A percentile compares a stretch with the other conserved stretches of the same genome.
Conservation (phyloP, 495 filamentous ascomycete genomes). For the Cetradonia linearis region DNA sequence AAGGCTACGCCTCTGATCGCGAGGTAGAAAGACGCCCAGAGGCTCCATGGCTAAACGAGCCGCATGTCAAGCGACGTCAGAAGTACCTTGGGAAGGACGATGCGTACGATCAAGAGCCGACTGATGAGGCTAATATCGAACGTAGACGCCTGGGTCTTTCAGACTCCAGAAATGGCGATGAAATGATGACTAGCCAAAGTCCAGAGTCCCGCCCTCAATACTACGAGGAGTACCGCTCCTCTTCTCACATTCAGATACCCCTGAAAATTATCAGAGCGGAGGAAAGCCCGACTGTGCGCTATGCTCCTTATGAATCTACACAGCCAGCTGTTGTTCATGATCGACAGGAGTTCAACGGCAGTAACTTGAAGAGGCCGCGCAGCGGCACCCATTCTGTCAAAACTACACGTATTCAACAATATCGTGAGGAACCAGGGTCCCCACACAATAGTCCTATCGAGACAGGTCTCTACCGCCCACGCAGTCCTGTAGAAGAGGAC, state of each 20-base stretch:
- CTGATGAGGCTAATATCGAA: background rate
- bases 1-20: conserved; percentile 3
- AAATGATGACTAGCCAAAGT: background rate
- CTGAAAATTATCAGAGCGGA: background rate
- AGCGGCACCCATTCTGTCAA: conserved; percentile 8
- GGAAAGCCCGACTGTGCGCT: conserved; percentile 7
- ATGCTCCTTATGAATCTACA: conserved; percentile 11
- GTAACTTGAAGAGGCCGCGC: conserved; percentile 5
- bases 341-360: conserved; percentile 9
- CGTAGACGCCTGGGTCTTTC: background rate
- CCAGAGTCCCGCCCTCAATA: background rate
- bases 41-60: conserved; percentile 8
- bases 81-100: conserved; percentile 10
- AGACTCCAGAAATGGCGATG: conserved; percentile 3
- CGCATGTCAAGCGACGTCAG: conserved; percentile 4
- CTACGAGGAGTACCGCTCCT: background rate
- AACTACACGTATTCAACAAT: conserved; percentile 7
- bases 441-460: conserved; percentile 18
- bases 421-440: conserved; percentile 20
- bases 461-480: conserved; percentile 21
- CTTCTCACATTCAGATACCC: conserved; percentile 11
- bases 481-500: conserved; percentile 20
- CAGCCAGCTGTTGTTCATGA: conserved; percentile 12
- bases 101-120: conserved; percentile 8
- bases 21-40: conserved; percentile 6